Conservation (phyloP, 2,329 filamentous ascomycete genomes). For the Xylariaceae sp. region DNA sequence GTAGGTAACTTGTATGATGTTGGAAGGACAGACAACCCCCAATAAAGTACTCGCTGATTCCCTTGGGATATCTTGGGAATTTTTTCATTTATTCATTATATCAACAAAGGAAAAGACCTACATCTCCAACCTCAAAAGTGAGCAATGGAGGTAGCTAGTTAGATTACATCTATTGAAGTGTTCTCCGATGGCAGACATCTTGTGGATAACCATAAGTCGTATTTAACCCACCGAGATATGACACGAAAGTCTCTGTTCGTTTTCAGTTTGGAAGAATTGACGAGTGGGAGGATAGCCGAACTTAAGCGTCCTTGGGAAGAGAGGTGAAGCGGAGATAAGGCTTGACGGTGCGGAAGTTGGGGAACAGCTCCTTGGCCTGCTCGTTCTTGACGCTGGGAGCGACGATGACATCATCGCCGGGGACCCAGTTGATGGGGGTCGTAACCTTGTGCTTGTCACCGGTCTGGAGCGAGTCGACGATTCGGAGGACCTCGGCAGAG, state of each 20-base stretch:
- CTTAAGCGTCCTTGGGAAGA: constrained; percentile 57
- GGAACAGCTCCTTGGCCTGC: constrained; percentile 84
- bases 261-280: constrained; percentile 27
- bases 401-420: constrained; percentile 88
- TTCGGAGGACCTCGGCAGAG: constrained; percentile 71
- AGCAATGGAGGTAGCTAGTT: neutral
- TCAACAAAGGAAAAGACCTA: neutral
- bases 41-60: no score
- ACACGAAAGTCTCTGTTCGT: no score
- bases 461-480: constrained; percentile 73
- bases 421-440: constrained; percentile 86
- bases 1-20: no score
- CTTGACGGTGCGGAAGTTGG: constrained; percentile 64
- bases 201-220: neutral
- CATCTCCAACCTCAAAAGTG: neutral
- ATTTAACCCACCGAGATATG: no score
- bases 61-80: neutral
- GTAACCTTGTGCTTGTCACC: constrained; percentile 85
- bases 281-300: constrained; percentile 27
- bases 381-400: constrained; percentile 76
- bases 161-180: neutral
- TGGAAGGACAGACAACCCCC: no score
- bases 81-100: neutral
- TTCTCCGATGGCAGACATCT: neutral
- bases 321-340: constrained; percentile 70